Percentiles rank a stretch among this genome's conserved stretches.
Evolutionary conservation across 345 rosid genomes (phyloP).

Genomic region (Carallia brachiata): DNA sequence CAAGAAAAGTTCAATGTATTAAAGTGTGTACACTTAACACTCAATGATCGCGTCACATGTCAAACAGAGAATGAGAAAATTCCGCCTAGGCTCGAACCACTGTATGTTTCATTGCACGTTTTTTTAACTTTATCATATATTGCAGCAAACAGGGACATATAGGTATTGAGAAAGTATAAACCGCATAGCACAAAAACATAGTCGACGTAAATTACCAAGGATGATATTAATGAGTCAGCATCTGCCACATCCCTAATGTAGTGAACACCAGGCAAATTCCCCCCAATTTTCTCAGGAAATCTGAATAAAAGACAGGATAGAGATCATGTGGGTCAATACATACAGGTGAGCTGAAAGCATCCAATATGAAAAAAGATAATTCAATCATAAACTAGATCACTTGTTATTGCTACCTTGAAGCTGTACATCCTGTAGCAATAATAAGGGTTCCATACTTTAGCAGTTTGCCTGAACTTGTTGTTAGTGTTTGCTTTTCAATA

Average conservation of each 20-base stretch:
- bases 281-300: conserved; percentile 92
- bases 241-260: conserved; percentile 90
- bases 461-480: conserved; percentile 76
- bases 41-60: too few relatives aligned
- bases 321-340: conserved; percentile 14
- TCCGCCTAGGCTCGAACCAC: too few relatives aligned
- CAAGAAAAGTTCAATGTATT: too few relatives aligned
- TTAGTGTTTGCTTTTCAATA: conserved; percentile 75
- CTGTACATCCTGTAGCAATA: conserved; percentile 87
- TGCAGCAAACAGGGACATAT: too few relatives aligned
- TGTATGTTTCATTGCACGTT: too few relatives aligned
- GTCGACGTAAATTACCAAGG: conserved; percentile 51
- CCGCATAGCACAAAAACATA: too few relatives aligned
- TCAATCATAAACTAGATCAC: not conserved
- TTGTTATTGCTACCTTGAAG: conserved; percentile 59
- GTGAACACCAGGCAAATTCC: conserved; percentile 86
- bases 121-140: too few relatives aligned
- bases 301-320: conserved; percentile 34
- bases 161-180: not conserved
- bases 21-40: too few relatives aligned
- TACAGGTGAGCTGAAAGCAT: not conserved
- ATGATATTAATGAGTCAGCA: conserved; percentile 76
- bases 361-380: not conserved
- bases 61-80: too few relatives aligned
- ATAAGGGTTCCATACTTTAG: conserved; percentile 90